A percentile compares a stretch with the other conserved stretches of the same genome.
Evolutionary conservation across 2,329 filamentous ascomycete species (phyloP).

Genomic region (Phaeoacremonium minimum): DNA sequence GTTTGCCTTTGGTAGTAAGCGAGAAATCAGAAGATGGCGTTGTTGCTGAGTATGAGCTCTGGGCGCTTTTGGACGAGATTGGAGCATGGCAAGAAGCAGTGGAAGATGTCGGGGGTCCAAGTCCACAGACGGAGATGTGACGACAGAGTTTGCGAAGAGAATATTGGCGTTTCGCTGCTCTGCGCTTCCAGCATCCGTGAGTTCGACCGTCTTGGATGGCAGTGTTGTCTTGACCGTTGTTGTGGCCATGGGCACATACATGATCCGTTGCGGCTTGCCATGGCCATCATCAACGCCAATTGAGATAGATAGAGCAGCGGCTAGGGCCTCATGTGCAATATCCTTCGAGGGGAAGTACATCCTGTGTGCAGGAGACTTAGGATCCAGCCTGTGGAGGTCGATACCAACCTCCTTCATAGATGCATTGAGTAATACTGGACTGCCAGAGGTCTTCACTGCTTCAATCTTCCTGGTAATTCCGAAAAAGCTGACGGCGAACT

Average conservation of each 20-base stretch:
- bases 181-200: conserved; percentile 64
- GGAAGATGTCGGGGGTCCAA: conserved; percentile 89
- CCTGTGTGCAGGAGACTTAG: conserved; percentile 87
- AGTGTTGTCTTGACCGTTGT: conserved; percentile 91
- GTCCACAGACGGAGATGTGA: conserved; percentile 93
- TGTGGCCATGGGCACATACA: conserved; percentile 96
- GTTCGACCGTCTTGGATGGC: conserved; percentile 87
- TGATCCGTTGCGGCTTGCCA: conserved; percentile 76
- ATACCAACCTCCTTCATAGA: conserved; percentile 96
- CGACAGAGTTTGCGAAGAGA: conserved; percentile 89
- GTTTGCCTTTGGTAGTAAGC: conserved; percentile 87
- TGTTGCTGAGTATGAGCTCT: conserved; percentile 35
- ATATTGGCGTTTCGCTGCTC: conserved; percentile 94
- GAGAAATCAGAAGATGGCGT: conserved; percentile 71
- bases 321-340: conserved; percentile 88
- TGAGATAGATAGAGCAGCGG: conserved; percentile 88
- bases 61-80: conserved; percentile 42
- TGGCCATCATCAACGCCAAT: conserved; percentile 88
- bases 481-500: conserved; percentile 89
- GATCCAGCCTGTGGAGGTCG: conserved; percentile 86
- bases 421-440: conserved; percentile 76
- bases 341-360: conserved; percentile 97
- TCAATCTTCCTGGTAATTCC: conserved; percentile 78
- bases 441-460: conserved; percentile 59
- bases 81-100: conserved; percentile 72